Evolutionary conservation across 805 yeast genomes (phyloP), one percentile per base, ranked within the genome.

Genomic region (Metschnikowia kunwiensis): DNA sequence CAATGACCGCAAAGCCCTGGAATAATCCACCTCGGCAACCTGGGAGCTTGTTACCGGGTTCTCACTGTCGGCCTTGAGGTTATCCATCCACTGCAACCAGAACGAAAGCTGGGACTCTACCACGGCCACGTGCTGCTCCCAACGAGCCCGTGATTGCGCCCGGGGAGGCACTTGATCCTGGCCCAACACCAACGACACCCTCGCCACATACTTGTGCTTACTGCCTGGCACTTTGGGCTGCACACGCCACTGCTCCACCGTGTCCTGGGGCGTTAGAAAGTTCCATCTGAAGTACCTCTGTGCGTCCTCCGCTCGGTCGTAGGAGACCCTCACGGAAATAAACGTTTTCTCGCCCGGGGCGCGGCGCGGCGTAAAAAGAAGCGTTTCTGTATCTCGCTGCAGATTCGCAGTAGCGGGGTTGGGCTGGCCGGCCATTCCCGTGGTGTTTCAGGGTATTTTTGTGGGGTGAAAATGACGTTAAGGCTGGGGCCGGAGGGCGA

Each of bases 281-380:
- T 17, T 34, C 38, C 38, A 34, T 24, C 32, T 22, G 27, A 28
- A 34, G 14, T 34, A 34, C 11, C 38, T 7, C 14, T 34, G 32
- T 8, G 12, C 38, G 26, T 28, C 32, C 5, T 34, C 32, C n/a
- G 8, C 16, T 13, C 22, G 11, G 23, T 34, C 20, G 14, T 27
- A 34, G 11, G 23, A 19, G 5, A 28, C 32, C n/a, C 18, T 27
- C 19, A 27, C 32, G n/a, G 19, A 13, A 6, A 34, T 28, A 14
- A 20, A 18, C 13, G 32, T 28, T 11, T 12, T 16, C 7, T 18
- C 9, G 13, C 16, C 38, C 19, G 38, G 32, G 11, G 7, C 24
- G 10, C 8, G 23, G 5, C 28, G 24, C 10, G 38, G 38, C 28
- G 27, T 32, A 15, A 28, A 28, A 12, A 17, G 11, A 6, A 23